Base-by-base conservation (phyloP, 352 stramenopile genomes). In the Pythium inflatum region DNA sequence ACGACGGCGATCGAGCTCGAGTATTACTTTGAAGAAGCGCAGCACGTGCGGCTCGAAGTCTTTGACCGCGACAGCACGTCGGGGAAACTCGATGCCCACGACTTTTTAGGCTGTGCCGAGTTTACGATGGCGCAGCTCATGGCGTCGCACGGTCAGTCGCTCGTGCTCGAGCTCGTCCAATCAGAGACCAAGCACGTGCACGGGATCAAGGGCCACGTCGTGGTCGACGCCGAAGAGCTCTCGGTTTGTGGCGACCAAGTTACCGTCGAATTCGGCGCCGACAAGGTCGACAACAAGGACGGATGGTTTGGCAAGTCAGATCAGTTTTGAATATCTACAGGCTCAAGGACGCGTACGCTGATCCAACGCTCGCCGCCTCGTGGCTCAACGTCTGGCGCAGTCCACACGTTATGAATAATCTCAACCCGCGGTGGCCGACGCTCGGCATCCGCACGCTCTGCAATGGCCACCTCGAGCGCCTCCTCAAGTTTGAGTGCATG, bases 21-120 rank as follows among this genome's bases (percentile, higher is more conserved):
- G 50, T 98, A 86, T 71, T 79, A 80, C 63, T 97, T 97, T 66
- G 84, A 97, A 74, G 56, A 77, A n/a, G 71, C 92, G 67, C 92
- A 98, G 71, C 80, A 85, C 6, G 76, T 96, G 33, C 83, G 91
- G 50, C 82, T 98, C 59, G 84, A 93, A 36, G 80, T 97, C 3
- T 97, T 94, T 54, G 86, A 97, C 75, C 75, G 93, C 70, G 91
- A 98, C 79, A 87, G 78, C 36, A 78, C 77, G 22, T 71, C 80
- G 14, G 78, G 79, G 22, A 86, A 83, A 53, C 78, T 86, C 62
- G 82, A 80, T 24, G 77, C 91, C 14, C 79, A 96, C 40, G 90
- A 91, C 59, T 84, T 87, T 62, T 91, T 97, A 36, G 90, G 89
- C 31, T 69, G 74, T 2, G 78, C 75, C 48, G 75, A 92, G 61